phyloP scores from a whole-genome alignment of 225 moss, liverwort and hornwort genomes.

The Physcomitrellopsis africana region DNA sequence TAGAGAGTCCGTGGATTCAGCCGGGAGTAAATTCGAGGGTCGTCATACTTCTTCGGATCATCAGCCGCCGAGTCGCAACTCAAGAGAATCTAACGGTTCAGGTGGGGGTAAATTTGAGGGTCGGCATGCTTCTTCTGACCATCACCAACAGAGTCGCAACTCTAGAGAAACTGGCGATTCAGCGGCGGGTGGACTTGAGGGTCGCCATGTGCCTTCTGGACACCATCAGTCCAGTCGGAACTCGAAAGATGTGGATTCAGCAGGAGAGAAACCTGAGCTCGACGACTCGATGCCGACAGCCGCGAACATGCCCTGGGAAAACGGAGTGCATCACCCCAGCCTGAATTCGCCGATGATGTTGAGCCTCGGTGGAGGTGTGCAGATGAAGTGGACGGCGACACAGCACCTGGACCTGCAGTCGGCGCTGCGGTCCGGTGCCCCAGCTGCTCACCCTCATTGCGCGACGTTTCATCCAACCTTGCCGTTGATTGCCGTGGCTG shows the following conservation, averaged over 20 bases:
- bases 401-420: slow-evolving; percentile 77
- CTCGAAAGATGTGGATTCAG: slow-evolving; percentile 30
- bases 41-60: too few relatives aligned
- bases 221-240: not conserved
- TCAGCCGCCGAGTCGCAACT: too few relatives aligned
- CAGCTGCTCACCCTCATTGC: slow-evolving; percentile 70
- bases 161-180: too few relatives aligned
- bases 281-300: slow-evolving; percentile 13
- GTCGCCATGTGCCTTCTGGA: too few relatives aligned
- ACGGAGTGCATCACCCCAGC: slow-evolving; percentile 39
- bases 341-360: slow-evolving; percentile 53
- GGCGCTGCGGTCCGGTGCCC: slow-evolving; percentile 47
- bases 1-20: too few relatives aligned
- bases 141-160: too few relatives aligned
- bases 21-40: too few relatives aligned
- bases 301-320: slow-evolving; percentile 11
- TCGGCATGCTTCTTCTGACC: too few relatives aligned
- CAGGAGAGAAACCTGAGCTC: slow-evolving; percentile 36
- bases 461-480: slow-evolving; percentile 75
- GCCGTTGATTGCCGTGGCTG: slow-evolving; percentile 74
- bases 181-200: too few relatives aligned
- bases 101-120: too few relatives aligned
- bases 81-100: too few relatives aligned
- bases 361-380: slow-evolving; percentile 35
- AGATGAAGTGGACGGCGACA: slow-evolving; percentile 76